phyloP scores from a whole-genome alignment of 306 rosid species.

The Cercis canadensis region DNA sequence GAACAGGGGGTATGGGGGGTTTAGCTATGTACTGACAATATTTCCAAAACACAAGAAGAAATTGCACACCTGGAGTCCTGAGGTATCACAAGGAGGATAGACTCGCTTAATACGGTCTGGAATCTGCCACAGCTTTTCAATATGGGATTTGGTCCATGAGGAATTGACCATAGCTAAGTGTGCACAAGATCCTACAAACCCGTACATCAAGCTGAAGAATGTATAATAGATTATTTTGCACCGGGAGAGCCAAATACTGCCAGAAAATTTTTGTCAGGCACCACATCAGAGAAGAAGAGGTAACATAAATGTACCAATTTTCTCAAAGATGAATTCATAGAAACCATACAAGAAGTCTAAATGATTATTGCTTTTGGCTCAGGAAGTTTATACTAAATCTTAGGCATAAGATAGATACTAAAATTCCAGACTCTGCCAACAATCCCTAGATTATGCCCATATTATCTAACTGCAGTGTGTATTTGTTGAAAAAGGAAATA shows the following conservation, averaged over 20 bases:
- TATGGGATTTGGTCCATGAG: conserved; percentile 91
- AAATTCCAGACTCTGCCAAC: conserved; percentile 8
- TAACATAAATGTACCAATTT: conserved; percentile 28
- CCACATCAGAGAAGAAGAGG: conserved; percentile 3
- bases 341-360: not conserved
- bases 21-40: conserved; percentile 14
- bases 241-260: conserved; percentile 82
- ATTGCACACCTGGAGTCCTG: conserved; percentile 80
- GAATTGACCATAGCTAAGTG: conserved; percentile 97
- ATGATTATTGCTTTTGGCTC: conserved; percentile 12
- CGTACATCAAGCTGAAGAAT: conserved; percentile 80
- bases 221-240: conserved; percentile 81
- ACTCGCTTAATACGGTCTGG: conserved; percentile 76
- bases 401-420: not conserved
- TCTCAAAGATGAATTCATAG: not conserved
- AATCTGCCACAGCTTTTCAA: conserved; percentile 80
- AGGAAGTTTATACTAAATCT: not conserved
- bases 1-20: not conserved
- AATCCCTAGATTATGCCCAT: not conserved
- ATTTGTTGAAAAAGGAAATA: not conserved
- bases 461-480: not conserved
- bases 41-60: conserved; percentile 18
- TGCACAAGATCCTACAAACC: conserved; percentile 82
- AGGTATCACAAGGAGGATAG: conserved; percentile 95
- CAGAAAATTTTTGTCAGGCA: conserved; percentile 41